Conservation (phyloP, 495 filamentous ascomycete species). For the Penicillium paradoxum region DNA sequence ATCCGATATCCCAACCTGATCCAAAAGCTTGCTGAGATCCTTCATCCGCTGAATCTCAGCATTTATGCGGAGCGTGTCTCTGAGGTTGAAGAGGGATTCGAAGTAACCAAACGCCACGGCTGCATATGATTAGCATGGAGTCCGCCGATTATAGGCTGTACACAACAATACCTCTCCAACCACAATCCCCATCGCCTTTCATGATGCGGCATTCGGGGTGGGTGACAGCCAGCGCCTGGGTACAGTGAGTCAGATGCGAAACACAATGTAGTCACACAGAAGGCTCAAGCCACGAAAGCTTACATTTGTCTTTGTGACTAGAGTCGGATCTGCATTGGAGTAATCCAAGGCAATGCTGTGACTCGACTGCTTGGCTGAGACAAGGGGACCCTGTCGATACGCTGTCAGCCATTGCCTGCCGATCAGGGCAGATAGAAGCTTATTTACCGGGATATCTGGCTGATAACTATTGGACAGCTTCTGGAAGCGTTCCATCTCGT, state of each 20-base stretch:
- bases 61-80: conserved; percentile 58
- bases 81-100: conserved; percentile 67
- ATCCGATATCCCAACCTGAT: conserved; percentile 59
- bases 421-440: background rate
- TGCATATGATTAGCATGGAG: conserved; percentile 34
- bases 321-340: conserved; percentile 81
- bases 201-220: conserved; percentile 85
- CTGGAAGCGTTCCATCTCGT: conserved; percentile 52
- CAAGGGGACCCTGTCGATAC: conserved; percentile 64
- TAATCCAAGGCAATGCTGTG: conserved; percentile 80
- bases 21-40: conserved; percentile 64
- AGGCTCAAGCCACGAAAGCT: conserved; percentile 22
- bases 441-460: conserved; percentile 56
- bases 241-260: conserved; percentile 15
- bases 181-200: conserved; percentile 92
- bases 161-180: conserved; percentile 79
- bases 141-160: background rate
- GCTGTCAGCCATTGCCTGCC: conserved; percentile 1
- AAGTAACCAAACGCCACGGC: conserved; percentile 92
- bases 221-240: conserved; percentile 71
- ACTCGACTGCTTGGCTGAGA: conserved; percentile 73
- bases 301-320: conserved; percentile 81
- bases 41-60: conserved; percentile 67
- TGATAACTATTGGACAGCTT: conserved; percentile 59
- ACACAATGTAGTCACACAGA: background rate